Conservation (phyloP, 1,139 yeast species). For the Sugiyamaella pinicola region DNA sequence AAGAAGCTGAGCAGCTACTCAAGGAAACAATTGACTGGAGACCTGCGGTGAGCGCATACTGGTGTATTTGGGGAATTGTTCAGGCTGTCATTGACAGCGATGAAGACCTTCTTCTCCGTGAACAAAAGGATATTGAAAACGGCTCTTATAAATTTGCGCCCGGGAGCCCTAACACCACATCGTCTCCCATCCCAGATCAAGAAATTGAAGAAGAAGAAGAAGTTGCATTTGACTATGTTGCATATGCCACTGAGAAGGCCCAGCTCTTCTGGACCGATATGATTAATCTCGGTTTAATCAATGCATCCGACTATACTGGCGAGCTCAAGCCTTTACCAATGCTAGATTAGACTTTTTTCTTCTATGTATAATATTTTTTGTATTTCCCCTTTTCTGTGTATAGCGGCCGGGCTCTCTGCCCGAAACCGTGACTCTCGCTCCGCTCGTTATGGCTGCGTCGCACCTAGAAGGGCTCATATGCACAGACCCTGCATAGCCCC, state of each 20-base stretch:
- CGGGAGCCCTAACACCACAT: slow-evolving; percentile 25
- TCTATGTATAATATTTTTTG: background rate
- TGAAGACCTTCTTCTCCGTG: slow-evolving; percentile 32
- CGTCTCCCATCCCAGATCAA: slow-evolving; percentile 26
- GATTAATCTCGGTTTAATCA: slow-evolving; percentile 59
- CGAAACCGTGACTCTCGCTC: no score
- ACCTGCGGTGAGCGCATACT: slow-evolving; percentile 71
- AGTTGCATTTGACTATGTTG: slow-evolving; percentile 64
- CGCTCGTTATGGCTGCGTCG: no score
- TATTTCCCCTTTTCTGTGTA: background rate
- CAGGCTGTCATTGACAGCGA: slow-evolving; percentile 50
- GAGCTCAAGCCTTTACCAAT: slow-evolving; percentile 30
- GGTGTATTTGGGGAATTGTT: slow-evolving; percentile 93
- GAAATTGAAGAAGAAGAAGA: slow-evolving; percentile 32
- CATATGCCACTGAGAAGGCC: slow-evolving; percentile 74
- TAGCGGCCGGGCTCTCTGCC: no score
- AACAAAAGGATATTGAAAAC: slow-evolving; percentile 31
- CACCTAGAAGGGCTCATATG: no score
- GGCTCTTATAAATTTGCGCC: slow-evolving; percentile 37
- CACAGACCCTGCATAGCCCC: no score
- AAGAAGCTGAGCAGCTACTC: slow-evolving; percentile 59
- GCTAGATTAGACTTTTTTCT: slow-evolving; percentile 5
- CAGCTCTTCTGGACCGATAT: slow-evolving; percentile 76
- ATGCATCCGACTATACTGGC: slow-evolving; percentile 34
- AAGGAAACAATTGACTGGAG: slow-evolving; percentile 79